A percentile compares a stretch with the other conserved stretches of the same genome.
These are phyloP conservation scores for Ceratocystis albifundus DNA, from an alignment of 2,329 filamentous ascomycete genomes.

Conservation along the genomic window DNA sequence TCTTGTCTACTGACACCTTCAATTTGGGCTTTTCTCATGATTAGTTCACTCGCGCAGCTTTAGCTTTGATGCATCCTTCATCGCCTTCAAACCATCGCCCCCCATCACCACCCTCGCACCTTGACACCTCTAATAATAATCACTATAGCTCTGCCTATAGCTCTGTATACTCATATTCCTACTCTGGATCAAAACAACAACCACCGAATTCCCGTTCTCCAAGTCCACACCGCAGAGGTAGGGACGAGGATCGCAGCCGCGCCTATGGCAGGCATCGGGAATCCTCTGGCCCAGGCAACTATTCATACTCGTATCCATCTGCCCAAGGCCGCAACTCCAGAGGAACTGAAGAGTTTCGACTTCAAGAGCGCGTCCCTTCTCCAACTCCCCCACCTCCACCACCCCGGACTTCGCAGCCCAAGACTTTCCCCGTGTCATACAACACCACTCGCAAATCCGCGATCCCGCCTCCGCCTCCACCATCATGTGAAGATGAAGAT, in stretches of 20 bases:
- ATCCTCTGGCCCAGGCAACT: not conserved
- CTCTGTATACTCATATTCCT: constrained; percentile 9
- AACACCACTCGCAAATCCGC: constrained; percentile 21
- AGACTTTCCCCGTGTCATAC: constrained; percentile 22
- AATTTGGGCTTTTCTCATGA: not conserved
- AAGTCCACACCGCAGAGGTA: not conserved
- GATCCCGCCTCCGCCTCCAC: constrained; percentile 20
- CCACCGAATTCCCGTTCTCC: not conserved
- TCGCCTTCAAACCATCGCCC: constrained; percentile 16
- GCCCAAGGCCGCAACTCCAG: not conserved
- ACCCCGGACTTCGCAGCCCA: constrained; percentile 11
- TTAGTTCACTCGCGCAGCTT: constrained; percentile 9
- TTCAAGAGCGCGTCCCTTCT: not conserved
- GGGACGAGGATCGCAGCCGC: constrained; percentile 1
- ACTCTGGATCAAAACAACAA: not conserved
- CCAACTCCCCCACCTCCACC: constrained; percentile 4
- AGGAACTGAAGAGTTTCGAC: not conserved
- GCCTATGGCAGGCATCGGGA: not conserved
- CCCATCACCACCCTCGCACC: constrained; percentile 16
- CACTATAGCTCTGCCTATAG: constrained; percentile 14
- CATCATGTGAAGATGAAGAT: constrained; percentile 21
- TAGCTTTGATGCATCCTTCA: constrained; percentile 17
- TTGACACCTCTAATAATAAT: constrained; percentile 14
- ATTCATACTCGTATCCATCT: not conserved
- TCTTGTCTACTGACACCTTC: not conserved